These are phyloP conservation scores for Tanozyma kutaoensis DNA, from an alignment of 805 yeast genomes.

Conservation along the genomic window DNA sequence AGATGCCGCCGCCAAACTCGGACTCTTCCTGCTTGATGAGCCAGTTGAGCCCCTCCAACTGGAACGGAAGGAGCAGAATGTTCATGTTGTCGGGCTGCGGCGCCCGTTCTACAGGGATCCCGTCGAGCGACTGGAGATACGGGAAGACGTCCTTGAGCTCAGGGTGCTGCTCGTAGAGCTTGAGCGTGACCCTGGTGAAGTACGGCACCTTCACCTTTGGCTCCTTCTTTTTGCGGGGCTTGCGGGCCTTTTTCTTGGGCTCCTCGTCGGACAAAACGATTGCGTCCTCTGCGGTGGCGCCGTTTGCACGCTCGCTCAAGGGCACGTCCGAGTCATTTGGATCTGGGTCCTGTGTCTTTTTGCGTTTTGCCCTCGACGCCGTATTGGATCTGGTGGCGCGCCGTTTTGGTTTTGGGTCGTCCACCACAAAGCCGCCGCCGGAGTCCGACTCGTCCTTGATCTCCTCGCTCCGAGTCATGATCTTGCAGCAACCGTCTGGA, in stretches of 20 bases:
- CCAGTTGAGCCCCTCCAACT: constrained; percentile 90
- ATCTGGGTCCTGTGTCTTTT: no score
- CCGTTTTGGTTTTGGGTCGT: no score
- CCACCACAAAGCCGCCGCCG: no score
- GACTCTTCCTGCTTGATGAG: constrained; percentile 68
- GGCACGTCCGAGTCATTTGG: no score
- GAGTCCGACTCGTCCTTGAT: no score
- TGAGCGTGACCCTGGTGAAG: constrained; percentile 55
- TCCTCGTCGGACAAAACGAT: no score
- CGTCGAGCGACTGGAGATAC: constrained; percentile 34
- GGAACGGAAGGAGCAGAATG: constrained; percentile 73
- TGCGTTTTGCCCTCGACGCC: no score
- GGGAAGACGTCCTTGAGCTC: constrained; percentile 63
- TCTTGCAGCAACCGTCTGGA: no score
- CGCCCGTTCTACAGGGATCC: constrained; percentile 40
- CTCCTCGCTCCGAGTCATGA: no score
- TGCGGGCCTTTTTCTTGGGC: constrained; percentile 2
- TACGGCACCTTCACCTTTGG: constrained; percentile 51
- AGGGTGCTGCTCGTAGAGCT: constrained; percentile 67
- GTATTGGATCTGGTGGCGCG: no score
- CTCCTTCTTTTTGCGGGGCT: constrained; percentile 18
- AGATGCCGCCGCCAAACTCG: constrained; percentile 73
- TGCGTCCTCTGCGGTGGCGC: no score
- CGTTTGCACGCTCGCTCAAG: no score
- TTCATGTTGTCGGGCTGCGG: constrained; percentile 72